A percentile compares a stretch with the other conserved stretches of the same genome.
These are phyloP conservation scores for Agapanthus africanus DNA, from an alignment of 106 monocot species.

Conservation along the genomic window DNA sequence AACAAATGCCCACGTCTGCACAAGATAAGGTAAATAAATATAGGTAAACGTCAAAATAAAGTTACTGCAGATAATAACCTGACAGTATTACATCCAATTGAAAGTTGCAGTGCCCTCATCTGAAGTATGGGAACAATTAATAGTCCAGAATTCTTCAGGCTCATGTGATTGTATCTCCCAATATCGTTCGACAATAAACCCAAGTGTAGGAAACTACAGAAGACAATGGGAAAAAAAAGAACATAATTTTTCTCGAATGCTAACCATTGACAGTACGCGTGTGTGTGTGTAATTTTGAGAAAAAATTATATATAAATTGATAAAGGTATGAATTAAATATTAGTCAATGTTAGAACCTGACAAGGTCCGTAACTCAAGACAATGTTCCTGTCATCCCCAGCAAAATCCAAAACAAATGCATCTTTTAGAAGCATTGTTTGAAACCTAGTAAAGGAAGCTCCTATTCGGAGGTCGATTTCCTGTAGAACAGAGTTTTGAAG, in stretches of 20 bases:
- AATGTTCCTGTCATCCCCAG: conserved; percentile 57
- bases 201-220: conserved; percentile 89
- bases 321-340: neutral
- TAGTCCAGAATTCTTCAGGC: conserved; percentile 96
- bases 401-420: conserved; percentile 77
- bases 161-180: conserved; percentile 98
- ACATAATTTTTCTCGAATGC: neutral
- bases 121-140: conserved; percentile 80
- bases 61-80: neutral
- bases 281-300: too few relatives aligned
- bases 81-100: conserved; percentile 60
- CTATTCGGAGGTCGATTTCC: conserved; percentile 97
- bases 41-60: neutral
- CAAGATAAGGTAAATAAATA: conserved; percentile 8
- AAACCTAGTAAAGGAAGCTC: conserved; percentile 98
- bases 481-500: conserved; percentile 23
- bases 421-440: conserved; percentile 91
- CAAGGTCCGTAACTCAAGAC: conserved; percentile 97
- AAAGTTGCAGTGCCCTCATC: conserved; percentile 79
- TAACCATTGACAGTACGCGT: neutral
- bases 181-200: conserved; percentile 93
- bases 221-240: neutral
- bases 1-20: conserved; percentile 78
- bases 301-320: neutral
- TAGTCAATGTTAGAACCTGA: conserved; percentile 47